Conservation (phyloP, 768 basidiomycete genomes). For the Xerocomellus dryophilus region DNA sequence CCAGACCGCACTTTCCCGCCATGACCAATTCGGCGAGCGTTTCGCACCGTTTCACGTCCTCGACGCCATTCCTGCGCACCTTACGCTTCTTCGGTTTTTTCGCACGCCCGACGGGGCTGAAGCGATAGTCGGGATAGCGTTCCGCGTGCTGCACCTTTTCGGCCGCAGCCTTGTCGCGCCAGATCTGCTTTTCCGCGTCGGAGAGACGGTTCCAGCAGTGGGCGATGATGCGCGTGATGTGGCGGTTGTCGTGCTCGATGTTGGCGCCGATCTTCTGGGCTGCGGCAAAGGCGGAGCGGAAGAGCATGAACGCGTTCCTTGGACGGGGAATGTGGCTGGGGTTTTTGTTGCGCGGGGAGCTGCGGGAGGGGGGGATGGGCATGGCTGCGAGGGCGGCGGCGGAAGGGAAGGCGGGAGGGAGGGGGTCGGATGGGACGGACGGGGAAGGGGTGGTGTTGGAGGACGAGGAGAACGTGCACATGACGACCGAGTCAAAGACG, state of each 20-base stretch:
- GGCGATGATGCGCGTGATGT: slow-evolving; percentile 55
- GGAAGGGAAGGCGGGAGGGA: slow-evolving; percentile 13
- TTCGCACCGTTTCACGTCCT: slow-evolving; percentile 49
- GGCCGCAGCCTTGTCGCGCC: slow-evolving; percentile 47
- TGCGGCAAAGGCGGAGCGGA: slow-evolving; percentile 57
- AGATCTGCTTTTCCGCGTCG: slow-evolving; percentile 48
- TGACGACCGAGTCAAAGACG: slow-evolving; percentile 18
- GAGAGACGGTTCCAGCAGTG: slow-evolving; percentile 54
- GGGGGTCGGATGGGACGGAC: background rate
- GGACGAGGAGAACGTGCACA: slow-evolving; percentile 10
- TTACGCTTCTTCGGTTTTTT: slow-evolving; percentile 48
- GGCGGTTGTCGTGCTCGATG: slow-evolving; percentile 55
- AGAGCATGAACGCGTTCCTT: slow-evolving; percentile 52
- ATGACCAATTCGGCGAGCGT: slow-evolving; percentile 49
- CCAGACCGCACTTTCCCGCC: slow-evolving; percentile 48
- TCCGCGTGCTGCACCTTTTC: slow-evolving; percentile 49
- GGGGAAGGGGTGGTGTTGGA: slow-evolving; percentile 12
- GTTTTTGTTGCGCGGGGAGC: slow-evolving; percentile 30
- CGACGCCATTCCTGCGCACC: slow-evolving; percentile 47
- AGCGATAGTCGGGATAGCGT: slow-evolving; percentile 55
- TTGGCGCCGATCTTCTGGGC: slow-evolving; percentile 45
- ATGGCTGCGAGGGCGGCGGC: slow-evolving; percentile 24
- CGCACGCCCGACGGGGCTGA: slow-evolving; percentile 43
- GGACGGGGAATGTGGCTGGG: slow-evolving; percentile 43
- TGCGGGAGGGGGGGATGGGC: slow-evolving; percentile 31